These are phyloP conservation scores for Nemania abortiva DNA, from an alignment of 2,329 filamentous ascomycete genomes.

Conservation along the genomic window DNA sequence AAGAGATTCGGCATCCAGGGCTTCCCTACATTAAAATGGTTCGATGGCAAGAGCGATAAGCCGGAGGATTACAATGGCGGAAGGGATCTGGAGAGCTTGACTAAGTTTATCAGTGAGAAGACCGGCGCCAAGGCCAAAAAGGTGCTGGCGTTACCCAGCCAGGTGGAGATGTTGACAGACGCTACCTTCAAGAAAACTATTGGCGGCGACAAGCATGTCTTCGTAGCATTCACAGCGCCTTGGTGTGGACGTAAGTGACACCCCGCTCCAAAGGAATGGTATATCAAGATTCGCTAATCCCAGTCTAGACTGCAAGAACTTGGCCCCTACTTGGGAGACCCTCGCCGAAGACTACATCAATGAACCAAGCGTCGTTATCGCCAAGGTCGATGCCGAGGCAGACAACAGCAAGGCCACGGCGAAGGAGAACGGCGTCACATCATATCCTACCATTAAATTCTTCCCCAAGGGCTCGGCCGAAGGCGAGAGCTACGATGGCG, in stretches of 20 bases:
- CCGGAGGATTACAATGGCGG: conserved; percentile 88
- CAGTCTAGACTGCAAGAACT: conserved; percentile 88
- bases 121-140: conserved; percentile 84
- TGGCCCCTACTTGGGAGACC: conserved; percentile 91
- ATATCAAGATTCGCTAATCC: conserved; percentile 37
- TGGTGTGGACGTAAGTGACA: conserved; percentile 93
- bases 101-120: conserved; percentile 86
- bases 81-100: conserved; percentile 87
- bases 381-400: conserved; percentile 95
- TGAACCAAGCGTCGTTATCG: conserved; percentile 84
- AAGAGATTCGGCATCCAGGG: conserved; percentile 90
- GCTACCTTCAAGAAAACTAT: conserved; percentile 80
- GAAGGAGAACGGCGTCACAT: conserved; percentile 79
- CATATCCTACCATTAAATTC: conserved; percentile 98
- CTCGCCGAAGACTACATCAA: conserved; percentile 83
- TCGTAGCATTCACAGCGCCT: conserved; percentile 97
- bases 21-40: conserved; percentile 97
- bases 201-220: conserved; percentile 86
- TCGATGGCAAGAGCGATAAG: conserved; percentile 91
- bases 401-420: conserved; percentile 83
- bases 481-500: conserved; percentile 77
- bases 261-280: conserved; percentile 20
- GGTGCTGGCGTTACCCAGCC: conserved; percentile 78
- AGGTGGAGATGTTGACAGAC: conserved; percentile 85
- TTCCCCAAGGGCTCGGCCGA: conserved; percentile 88